These are phyloP conservation scores for Suhomyces kunorum DNA, from an alignment of 1,139 yeast species.

Conservation along the genomic window DNA sequence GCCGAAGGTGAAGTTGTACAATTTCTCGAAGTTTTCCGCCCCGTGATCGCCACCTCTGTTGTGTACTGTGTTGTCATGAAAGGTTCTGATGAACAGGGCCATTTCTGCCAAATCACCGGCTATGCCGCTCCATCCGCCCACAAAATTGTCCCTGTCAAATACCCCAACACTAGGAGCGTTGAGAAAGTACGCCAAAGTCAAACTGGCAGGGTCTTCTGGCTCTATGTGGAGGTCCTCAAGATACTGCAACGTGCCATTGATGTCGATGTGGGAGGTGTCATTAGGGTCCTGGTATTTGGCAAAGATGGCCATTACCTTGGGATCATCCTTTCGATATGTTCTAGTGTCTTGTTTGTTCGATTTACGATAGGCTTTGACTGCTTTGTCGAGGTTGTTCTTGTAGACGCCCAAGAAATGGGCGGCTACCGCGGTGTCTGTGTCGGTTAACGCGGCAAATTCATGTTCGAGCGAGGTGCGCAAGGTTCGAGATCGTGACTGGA, in stretches of 20 bases:
- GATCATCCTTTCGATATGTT: slow-evolving; percentile 12
- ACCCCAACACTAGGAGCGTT: slow-evolving; percentile 67
- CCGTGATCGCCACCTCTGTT: slow-evolving; percentile 9
- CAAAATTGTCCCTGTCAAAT: slow-evolving; percentile 51
- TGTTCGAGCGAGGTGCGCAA: slow-evolving; percentile 18
- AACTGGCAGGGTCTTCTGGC: slow-evolving; percentile 71
- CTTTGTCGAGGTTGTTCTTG: slow-evolving; percentile 32
- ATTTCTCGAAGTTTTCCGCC: slow-evolving; percentile 45
- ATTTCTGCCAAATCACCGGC: slow-evolving; percentile 49
- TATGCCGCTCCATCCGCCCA: slow-evolving; percentile 55
- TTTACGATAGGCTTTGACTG: slow-evolving; percentile 32
- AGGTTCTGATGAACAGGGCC: slow-evolving; percentile 41
- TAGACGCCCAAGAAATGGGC: slow-evolving; percentile 27
- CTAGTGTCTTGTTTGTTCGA: slow-evolving; percentile 9
- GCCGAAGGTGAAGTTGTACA: slow-evolving; percentile 72
- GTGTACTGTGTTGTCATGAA: slow-evolving; percentile 23
- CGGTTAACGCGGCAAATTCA: slow-evolving; percentile 37
- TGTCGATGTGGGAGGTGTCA: slow-evolving; percentile 44
- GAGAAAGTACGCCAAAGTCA: slow-evolving; percentile 69
- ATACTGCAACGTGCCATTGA: slow-evolving; percentile 75
- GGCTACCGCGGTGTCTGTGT: slow-evolving; percentile 29
- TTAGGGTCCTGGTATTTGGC: slow-evolving; percentile 34
- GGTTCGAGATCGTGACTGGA: slow-evolving; percentile 15
- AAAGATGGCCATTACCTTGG: slow-evolving; percentile 25
- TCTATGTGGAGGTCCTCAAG: slow-evolving; percentile 65